These are phyloP conservation scores for Arachis stenosperma DNA, from an alignment of 306 rosid genomes.

Conservation along the genomic window DNA sequence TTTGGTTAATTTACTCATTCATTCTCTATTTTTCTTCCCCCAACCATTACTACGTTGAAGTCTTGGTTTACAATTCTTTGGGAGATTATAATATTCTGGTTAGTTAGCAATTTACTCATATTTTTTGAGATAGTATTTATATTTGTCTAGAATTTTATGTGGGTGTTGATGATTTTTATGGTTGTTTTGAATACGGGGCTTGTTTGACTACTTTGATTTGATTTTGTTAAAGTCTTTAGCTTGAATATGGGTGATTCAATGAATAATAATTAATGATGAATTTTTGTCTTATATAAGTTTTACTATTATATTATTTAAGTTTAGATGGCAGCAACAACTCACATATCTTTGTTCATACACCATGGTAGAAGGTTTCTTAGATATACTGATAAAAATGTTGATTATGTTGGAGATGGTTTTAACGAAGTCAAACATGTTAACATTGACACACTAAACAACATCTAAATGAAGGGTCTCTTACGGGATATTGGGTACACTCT, in stretches of 20 bases:
- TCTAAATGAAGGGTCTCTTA: too few relatives aligned
- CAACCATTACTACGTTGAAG: not conserved
- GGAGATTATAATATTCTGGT: constrained; percentile 12
- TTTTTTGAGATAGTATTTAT: constrained; percentile 6
- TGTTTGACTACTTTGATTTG: constrained; percentile 28
- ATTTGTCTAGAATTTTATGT: constrained; percentile 9
- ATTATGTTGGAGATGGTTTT: too few relatives aligned
- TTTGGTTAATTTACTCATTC: constrained; percentile 43
- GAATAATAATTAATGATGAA: not conserved
- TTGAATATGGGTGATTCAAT: not conserved
- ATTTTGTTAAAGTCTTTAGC: not conserved
- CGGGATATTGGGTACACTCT: too few relatives aligned
- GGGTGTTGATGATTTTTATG: constrained; percentile 27
- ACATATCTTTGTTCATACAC: too few relatives aligned
- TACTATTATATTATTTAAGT: too few relatives aligned
- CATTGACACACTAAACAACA: too few relatives aligned
- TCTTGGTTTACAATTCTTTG: not conserved
- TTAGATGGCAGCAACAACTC: too few relatives aligned
- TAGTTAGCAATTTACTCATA: not conserved
- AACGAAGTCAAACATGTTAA: too few relatives aligned
- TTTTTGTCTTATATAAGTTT: too few relatives aligned
- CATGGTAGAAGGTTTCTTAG: too few relatives aligned
- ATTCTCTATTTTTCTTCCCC: constrained; percentile 1
- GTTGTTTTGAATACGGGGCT: constrained; percentile 18
- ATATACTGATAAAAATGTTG: too few relatives aligned